A percentile compares a stretch with the other conserved stretches of the same genome.
Evolutionary conservation across 176 grass and related monocot species (phyloP).

Genomic region (Carex littledalei): DNA sequence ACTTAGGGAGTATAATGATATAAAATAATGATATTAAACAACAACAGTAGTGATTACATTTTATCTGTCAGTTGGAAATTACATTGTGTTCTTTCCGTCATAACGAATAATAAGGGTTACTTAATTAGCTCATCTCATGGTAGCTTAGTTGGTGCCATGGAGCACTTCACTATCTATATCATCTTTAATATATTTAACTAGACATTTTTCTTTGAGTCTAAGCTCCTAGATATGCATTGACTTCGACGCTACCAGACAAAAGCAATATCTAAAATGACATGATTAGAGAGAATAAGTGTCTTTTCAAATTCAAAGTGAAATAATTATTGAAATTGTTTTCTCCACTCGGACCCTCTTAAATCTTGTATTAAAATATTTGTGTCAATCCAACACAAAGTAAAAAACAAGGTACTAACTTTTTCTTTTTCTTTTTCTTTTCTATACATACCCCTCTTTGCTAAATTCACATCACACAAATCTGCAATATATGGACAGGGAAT

Average conservation of each 20-base stretch:
- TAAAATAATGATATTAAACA: too few species aligned
- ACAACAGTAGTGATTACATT: too few species aligned
- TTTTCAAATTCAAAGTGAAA: slow-evolving; percentile 1
- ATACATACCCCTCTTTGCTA: too few species aligned
- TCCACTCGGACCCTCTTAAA: background rate
- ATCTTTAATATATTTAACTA: background rate
- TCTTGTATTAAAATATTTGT: background rate
- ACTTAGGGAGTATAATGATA: too few species aligned
- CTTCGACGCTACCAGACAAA: slow-evolving; percentile 28
- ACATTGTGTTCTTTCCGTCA: background rate
- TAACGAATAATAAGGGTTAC: background rate
- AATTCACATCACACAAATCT: background rate
- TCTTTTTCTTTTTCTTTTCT: too few species aligned
- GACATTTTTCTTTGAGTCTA: slow-evolving; percentile 4
- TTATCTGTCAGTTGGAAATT: background rate
- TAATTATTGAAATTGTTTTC: background rate
- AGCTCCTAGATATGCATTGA: slow-evolving; percentile 34
- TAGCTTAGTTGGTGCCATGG: background rate
- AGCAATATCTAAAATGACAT: slow-evolving; percentile 34
- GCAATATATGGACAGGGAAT: background rate
- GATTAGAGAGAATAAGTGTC: slow-evolving; percentile 32
- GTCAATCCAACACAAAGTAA: background rate
- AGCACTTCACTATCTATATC: slow-evolving; percentile 16
- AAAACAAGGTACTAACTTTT: background rate
- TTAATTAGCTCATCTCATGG: background rate